Evolutionary conservation across 164 flowering plant genomes (phyloP).

Genomic region (Tetrastigma voinierianum): DNA sequence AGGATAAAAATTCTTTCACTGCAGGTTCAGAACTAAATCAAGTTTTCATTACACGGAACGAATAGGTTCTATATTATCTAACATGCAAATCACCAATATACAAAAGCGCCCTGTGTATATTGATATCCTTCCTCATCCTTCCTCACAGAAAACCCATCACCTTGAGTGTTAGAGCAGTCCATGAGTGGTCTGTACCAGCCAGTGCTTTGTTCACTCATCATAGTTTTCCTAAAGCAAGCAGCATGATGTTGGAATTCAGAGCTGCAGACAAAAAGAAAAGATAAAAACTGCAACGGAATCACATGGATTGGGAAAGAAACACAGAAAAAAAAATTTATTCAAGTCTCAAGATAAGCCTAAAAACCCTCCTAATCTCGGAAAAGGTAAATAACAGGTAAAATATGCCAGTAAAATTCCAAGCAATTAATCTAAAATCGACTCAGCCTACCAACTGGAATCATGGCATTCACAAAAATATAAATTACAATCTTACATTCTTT

Average conservation of each 20-base stretch:
- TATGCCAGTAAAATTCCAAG: neutral
- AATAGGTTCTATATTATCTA: too few species aligned
- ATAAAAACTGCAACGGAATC: neutral
- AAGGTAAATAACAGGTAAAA: neutral
- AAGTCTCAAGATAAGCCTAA: neutral
- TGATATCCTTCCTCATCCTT: neutral
- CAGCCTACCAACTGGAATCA: neutral
- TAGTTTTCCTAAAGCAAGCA: slow-evolving; percentile 58
- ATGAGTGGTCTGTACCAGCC: slow-evolving; percentile 72
- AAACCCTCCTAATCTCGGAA: neutral
- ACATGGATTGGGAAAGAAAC: neutral
- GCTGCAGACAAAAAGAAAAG: neutral
- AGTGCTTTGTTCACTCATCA: slow-evolving; percentile 58
- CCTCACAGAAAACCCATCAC: slow-evolving; percentile 24
- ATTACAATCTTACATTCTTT: neutral
- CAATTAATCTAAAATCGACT: neutral
- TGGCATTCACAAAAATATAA: neutral
- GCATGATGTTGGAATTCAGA: neutral
- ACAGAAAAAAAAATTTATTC: neutral
- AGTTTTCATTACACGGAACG: too few species aligned
- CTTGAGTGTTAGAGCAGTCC: slow-evolving; percentile 84
- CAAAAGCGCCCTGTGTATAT: neutral
- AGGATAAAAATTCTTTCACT: neutral
- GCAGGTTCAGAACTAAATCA: too few species aligned
- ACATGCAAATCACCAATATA: neutral